Evolutionary conservation across 495 filamentous ascomycete genomes (phyloP).

Genomic region (Neurospora tetrasperma): DNA sequence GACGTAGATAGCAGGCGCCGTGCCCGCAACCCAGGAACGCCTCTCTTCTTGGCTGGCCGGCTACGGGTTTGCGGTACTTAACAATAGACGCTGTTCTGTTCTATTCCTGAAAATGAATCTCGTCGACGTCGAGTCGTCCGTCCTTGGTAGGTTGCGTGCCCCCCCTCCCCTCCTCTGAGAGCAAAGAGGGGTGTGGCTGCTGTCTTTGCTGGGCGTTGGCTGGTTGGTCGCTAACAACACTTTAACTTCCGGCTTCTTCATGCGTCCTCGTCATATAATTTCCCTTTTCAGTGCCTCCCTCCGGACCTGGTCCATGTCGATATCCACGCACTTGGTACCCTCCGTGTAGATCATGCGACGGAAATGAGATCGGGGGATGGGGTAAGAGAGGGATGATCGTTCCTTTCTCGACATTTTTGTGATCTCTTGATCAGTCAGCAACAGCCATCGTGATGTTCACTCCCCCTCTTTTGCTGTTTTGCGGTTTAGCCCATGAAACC

Average conservation of each 20-base stretch:
- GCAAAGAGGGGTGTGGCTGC: background rate
- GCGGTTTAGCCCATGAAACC: background rate
- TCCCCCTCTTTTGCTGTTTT: background rate
- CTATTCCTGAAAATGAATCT: background rate
- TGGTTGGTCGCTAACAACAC: background rate
- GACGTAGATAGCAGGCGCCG: background rate
- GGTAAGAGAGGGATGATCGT: background rate
- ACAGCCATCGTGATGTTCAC: background rate
- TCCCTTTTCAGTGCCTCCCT: background rate
- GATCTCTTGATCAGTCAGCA: background rate
- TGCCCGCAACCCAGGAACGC: background rate
- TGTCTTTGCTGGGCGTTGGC: background rate
- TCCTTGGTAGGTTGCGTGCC: background rate
- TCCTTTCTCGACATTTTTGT: background rate
- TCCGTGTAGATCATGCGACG: background rate
- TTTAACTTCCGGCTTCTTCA: background rate
- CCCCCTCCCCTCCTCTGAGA: background rate
- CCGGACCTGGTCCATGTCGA: background rate
- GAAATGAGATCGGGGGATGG: background rate
- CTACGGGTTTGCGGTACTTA: background rate
- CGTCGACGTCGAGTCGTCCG: background rate
- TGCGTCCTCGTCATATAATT: background rate
- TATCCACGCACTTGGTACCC: background rate
- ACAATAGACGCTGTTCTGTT: background rate
- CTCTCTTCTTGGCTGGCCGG: background rate